These are phyloP conservation scores for Ambrosiella cleistominuta DNA, from an alignment of 2,329 filamentous ascomycete species.

Conservation along the genomic window DNA sequence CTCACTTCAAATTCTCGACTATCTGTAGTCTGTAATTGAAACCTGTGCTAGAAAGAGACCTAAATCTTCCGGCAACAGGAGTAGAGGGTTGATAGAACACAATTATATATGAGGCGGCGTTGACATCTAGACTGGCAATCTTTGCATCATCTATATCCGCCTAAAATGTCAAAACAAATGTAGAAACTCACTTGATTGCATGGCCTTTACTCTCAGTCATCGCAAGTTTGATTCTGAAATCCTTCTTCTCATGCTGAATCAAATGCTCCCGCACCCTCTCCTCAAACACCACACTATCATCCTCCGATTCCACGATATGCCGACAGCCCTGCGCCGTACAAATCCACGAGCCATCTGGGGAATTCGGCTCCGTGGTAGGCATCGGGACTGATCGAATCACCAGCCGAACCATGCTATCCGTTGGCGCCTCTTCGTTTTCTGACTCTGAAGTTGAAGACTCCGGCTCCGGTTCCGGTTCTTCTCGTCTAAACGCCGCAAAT, in stretches of 20 bases:
- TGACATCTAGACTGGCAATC: too few relatives aligned
- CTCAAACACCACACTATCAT: constrained; percentile 34
- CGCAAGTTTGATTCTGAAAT: constrained; percentile 32
- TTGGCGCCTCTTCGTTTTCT: background rate
- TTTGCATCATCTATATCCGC: too few relatives aligned
- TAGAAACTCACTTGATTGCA: constrained; percentile 33
- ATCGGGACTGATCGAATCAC: constrained; percentile 32
- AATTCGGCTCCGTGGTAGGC: constrained; percentile 31
- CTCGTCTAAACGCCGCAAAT: constrained; percentile 2
- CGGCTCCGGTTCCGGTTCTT: background rate
- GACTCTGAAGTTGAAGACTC: background rate
- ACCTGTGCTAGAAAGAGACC: too few relatives aligned
- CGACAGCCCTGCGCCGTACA: constrained; percentile 48
- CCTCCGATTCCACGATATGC: constrained; percentile 46
- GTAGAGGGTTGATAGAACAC: too few relatives aligned
- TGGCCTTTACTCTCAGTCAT: constrained; percentile 40
- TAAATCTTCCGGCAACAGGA: too few relatives aligned
- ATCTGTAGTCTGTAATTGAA: too few relatives aligned
- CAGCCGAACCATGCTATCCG: constrained; percentile 16
- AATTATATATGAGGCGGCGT: too few relatives aligned
- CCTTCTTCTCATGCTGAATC: constrained; percentile 37
- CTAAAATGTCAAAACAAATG: too few relatives aligned
- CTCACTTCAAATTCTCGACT: too few relatives aligned
- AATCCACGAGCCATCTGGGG: constrained; percentile 46
- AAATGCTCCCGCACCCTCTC: constrained; percentile 41